Base-by-base conservation (phyloP, 129 eudicot species). In the Sambucus nigra region DNA sequence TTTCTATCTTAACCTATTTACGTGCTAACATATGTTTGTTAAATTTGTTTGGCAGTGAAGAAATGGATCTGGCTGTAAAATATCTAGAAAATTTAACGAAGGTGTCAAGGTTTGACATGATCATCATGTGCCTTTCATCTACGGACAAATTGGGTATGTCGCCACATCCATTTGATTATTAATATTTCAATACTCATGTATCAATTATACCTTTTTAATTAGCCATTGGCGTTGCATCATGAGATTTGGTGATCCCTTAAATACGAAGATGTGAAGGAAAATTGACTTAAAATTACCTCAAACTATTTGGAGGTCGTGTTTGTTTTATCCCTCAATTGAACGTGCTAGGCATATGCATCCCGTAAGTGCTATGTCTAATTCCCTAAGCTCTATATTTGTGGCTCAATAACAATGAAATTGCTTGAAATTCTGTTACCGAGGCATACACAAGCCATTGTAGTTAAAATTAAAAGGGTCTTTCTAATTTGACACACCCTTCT, bases 61-160 rank as follows among this genome's bases (percentile, higher is more conserved):
- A 81, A 39, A 57, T 65, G 57, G 87, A 67, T 48, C 72, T 86
- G 51, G 83, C 87, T 53, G 80, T 91, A 39, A 72, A 71, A 49
- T 86, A 82, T 74, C 63, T 91, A 50, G 78, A 79, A 62, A 76
- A 73, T 53, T 59, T 91, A 38, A 66, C 89, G 48, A 76, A 77
- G 67, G 76, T 91, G 54, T 63, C 95, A 20, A 86, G 99, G 66
- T 86, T 91, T 60, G 76, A 72, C 55, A 82, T 73, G 76, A 63
- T 91, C 61, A 76, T 86, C 80, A 69, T 91, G 99, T 91, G 94
- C 53, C 95, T 91, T 69, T 68, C 95, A 55, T 69, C 89, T 26
- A 50, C 91, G 10, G 95, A 82, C 54, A 91, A 77, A 60, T 59
- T 66, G 57, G 91, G 91, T 82, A 73, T 28, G 84, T 61, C 5